A percentile compares a stretch with the other conserved stretches of the same genome.
Conservation (phyloP, 139 green algal species). For the Diplosphaera chodatii region DNA sequence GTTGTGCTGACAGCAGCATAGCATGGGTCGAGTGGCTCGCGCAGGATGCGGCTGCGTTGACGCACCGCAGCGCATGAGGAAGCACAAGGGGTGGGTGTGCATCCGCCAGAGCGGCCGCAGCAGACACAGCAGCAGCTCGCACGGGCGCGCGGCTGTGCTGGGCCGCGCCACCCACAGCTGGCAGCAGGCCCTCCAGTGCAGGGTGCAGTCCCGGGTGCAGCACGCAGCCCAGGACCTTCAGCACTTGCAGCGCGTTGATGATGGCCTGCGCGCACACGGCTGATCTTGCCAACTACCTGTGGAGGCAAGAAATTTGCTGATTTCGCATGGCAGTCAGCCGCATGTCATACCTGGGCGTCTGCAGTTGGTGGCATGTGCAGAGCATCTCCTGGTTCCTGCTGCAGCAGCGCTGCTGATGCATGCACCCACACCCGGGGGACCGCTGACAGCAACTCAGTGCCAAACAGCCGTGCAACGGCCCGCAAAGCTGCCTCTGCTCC, state of each 20-base stretch:
- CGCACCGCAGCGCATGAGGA: conserved; percentile 45
- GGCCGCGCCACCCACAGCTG: conserved; percentile 26
- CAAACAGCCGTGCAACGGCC: conserved; percentile 38
- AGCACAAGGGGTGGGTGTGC: conserved; percentile 35
- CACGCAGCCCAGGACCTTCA: conserved; percentile 56
- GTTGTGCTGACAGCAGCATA: too few species aligned
- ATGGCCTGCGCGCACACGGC: conserved; percentile 16
- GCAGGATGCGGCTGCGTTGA: conserved; percentile 15
- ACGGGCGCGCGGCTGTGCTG: conserved; percentile 38
- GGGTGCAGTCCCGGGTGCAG: conserved; percentile 39
- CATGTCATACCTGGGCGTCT: conserved; percentile 9
- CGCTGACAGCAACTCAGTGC: conserved; percentile 31
- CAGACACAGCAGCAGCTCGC: conserved; percentile 33
- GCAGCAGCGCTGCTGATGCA: conserved; percentile 40
- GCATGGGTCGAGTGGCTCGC: conserved; percentile 15
- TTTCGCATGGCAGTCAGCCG: too few species aligned
- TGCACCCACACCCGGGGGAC: conserved; percentile 65
- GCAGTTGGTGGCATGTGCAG: conserved; percentile 1
- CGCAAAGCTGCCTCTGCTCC: conserved; percentile 66
- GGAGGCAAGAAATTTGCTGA: background rate
- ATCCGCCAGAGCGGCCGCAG: conserved; percentile 27
- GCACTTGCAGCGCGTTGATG: conserved; percentile 46
- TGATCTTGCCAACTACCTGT: background rate
- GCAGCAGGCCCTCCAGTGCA: conserved; percentile 46
- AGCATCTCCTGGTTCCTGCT: background rate